Evolutionary conservation across 106 monocot species (phyloP), one percentile per base, ranked within the genome.

Genomic region (Dioscorea dumetorum): DNA sequence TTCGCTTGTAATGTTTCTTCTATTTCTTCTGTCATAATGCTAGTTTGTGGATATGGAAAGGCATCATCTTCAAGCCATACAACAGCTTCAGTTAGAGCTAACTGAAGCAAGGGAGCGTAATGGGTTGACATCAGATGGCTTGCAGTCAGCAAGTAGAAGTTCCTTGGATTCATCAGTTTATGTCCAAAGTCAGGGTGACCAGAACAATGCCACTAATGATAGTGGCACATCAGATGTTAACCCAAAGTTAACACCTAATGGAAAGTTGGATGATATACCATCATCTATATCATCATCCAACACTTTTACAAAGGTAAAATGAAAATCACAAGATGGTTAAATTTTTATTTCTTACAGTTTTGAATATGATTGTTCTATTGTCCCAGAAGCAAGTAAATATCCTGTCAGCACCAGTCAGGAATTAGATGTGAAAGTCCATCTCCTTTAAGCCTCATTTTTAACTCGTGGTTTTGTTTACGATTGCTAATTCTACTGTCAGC

Each of bases 21-120:
- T 62, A 52, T 49, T 51, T 33, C 54, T 60, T 65, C 24, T 61
- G 17, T 62, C 19, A 59, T 66, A 21, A 67, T 75, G 61, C 59
- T 69, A 99, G 97, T 99, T 74, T 82, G 78, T 72, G 19, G 92
- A 92, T 22, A 87, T 92, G 89, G 92, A 99, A 67, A 68, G 75
- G 48, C 82, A 87, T 82, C 84, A 84, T 85, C 53, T 92, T 72
- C 92, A 90, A 87, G 66, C 80, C 9, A 99, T 99, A 78, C 97
- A 87, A 49, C 97, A 87, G 56, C 91, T 92, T 70, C 97, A 93
- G 50, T 62, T 79, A 63, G 97, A 99, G 64, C 70, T 99, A 63
- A 77, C 84, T 72, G 84, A 84, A 61, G 75, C 75, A 32, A 89
- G 78, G 54, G 80, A 84, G 60, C 81, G 62, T 4, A 84, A 63